Evolutionary conservation across 768 basidiomycete genomes (phyloP).

Genomic region (Kwoniella sp.): DNA sequence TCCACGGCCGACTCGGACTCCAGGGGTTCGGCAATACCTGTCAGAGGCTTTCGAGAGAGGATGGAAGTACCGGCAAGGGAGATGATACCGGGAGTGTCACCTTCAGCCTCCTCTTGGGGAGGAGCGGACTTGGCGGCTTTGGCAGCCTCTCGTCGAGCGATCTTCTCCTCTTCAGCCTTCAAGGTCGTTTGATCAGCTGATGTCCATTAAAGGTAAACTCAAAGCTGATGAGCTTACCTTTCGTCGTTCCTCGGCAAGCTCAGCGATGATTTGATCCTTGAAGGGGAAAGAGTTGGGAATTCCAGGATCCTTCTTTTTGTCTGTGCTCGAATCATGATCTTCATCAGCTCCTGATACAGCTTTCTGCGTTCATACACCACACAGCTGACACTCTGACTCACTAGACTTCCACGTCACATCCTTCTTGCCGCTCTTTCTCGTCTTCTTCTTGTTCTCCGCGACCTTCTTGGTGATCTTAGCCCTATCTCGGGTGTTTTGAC

Average conservation of each 20-base stretch:
- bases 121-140: conserved; percentile 56
- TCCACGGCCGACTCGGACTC: conserved; percentile 52
- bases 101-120: conserved; percentile 57
- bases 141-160: conserved; percentile 64
- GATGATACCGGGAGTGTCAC: conserved; percentile 53
- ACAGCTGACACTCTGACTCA: conserved; percentile 51
- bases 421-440: conserved; percentile 72
- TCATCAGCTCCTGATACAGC: neutral
- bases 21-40: conserved; percentile 20
- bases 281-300: conserved; percentile 91
- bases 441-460: conserved; percentile 74
- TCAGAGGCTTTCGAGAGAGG: conserved; percentile 31
- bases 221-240: conserved; percentile 59
- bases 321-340: neutral
- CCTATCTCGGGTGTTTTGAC: conserved; percentile 71
- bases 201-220: neutral
- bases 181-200: neutral
- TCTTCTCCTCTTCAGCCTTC: conserved; percentile 74
- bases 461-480: conserved; percentile 74
- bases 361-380: neutral
- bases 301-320: conserved; percentile 84
- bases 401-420: conserved; percentile 86
- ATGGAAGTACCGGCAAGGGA: conserved; percentile 34
- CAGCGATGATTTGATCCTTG: conserved; percentile 91
- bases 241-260: conserved; percentile 78